Conservation (phyloP, 257 asterid species). For the Forsythia viridissima region DNA sequence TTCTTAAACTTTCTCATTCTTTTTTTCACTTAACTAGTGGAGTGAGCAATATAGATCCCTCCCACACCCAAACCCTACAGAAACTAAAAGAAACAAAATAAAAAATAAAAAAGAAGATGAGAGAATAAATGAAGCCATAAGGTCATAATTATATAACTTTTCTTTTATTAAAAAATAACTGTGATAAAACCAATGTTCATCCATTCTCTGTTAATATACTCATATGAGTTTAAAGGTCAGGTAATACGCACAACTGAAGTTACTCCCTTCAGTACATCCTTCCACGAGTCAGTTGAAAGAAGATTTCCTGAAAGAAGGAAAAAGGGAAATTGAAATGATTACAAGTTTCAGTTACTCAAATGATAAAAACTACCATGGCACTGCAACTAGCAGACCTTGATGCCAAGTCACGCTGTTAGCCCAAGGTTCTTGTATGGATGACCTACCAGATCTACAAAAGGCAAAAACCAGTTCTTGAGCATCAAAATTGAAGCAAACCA, state of each 20-base stretch:
- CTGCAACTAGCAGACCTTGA: constrained; percentile 60
- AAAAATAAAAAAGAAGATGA: not conserved
- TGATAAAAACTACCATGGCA: constrained; percentile 17
- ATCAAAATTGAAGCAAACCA: constrained; percentile 20
- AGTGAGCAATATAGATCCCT: not conserved
- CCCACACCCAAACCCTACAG: not conserved
- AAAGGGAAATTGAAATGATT: constrained; percentile 24
- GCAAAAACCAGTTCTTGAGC: constrained; percentile 21
- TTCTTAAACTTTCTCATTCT: too few species aligned
- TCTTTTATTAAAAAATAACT: not conserved
- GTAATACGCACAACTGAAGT: constrained; percentile 77
- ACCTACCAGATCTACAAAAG: constrained; percentile 77
- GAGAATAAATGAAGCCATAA: not conserved
- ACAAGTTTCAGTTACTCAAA: constrained; percentile 5
- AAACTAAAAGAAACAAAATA: not conserved
- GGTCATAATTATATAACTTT: not conserved
- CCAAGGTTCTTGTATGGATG: constrained; percentile 82
- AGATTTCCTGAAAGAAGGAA: constrained; percentile 67
- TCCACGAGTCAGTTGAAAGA: constrained; percentile 75
- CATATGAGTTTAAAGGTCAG: constrained; percentile 11
- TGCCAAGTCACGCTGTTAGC: constrained; percentile 77
- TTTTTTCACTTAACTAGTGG: not conserved
- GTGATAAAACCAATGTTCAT: not conserved
- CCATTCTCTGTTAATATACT: not conserved
- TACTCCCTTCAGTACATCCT: constrained; percentile 90